These are phyloP conservation scores for Takashimella tepidaria DNA, from an alignment of 1,284 basidiomycete species.

Conservation along the genomic window DNA sequence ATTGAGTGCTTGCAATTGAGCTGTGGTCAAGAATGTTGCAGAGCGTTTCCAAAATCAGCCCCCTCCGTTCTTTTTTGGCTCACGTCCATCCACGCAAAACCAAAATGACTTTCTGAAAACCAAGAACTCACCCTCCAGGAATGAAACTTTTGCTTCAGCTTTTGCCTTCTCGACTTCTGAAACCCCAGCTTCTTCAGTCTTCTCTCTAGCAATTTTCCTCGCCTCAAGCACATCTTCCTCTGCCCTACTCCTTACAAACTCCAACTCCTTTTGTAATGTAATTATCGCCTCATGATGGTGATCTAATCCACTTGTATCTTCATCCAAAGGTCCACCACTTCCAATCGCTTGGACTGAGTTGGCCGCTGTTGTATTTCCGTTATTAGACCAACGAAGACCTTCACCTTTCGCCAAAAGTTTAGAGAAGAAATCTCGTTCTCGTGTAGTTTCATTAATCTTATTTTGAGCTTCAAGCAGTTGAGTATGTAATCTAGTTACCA, in stretches of 20 bases:
- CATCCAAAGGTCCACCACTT: conserved; percentile 21
- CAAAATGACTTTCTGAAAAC: conserved; percentile 3
- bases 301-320: conserved; percentile 5
- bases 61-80: no score
- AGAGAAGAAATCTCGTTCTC: conserved; percentile 82
- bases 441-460: conserved; percentile 69
- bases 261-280: conserved; percentile 50
- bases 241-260: conserved; percentile 62
- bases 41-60: no score
- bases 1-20: conserved; percentile 43
- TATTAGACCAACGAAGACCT: conserved; percentile 30
- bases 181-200: conserved; percentile 61
- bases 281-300: conserved; percentile 26
- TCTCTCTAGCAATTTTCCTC: conserved; percentile 62
- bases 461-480: conserved; percentile 66
- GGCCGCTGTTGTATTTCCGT: background rate
- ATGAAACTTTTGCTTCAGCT: conserved; percentile 68
- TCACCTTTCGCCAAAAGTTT: conserved; percentile 56
- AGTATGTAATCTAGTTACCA: conserved; percentile 60
- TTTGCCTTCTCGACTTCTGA: conserved; percentile 68
- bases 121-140: conserved; percentile 59
- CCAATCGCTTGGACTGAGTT: no score
- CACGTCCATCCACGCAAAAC: background rate
- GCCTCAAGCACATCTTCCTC: conserved; percentile 62
- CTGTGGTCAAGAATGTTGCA: conserved; percentile 21